A percentile compares a stretch with the other conserved stretches of the same genome.
These are phyloP conservation scores for Claviceps monticola DNA, from an alignment of 2,329 filamentous ascomycete species.

Conservation along the genomic window DNA sequence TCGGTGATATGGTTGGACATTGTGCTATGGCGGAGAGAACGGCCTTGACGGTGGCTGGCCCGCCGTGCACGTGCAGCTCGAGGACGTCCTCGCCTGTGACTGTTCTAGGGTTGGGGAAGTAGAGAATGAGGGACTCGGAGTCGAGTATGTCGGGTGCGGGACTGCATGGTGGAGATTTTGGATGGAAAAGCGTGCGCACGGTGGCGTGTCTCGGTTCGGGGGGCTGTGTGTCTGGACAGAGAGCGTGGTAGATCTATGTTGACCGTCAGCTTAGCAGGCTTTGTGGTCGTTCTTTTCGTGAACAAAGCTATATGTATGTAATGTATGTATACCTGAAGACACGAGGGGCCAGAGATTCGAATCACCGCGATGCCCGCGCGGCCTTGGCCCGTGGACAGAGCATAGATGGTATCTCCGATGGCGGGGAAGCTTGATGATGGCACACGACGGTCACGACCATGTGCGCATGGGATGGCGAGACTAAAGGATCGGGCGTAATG, in stretches of 20 bases:
- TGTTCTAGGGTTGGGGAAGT: constrained; percentile 68
- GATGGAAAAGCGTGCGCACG: constrained; percentile 59
- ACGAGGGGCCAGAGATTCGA: constrained; percentile 69
- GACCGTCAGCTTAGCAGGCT: not conserved
- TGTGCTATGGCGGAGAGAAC: constrained; percentile 64
- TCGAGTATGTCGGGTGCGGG: constrained; percentile 44
- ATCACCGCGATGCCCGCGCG: constrained; percentile 84
- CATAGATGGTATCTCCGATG: constrained; percentile 63
- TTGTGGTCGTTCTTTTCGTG: not conserved
- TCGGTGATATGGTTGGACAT: constrained; percentile 24
- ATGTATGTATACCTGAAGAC: constrained; percentile 40
- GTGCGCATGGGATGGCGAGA: not conserved
- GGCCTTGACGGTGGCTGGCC: constrained; percentile 74
- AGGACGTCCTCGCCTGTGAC: constrained; percentile 88
- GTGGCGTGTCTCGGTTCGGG: constrained; percentile 46
- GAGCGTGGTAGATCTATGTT: constrained; percentile 31
- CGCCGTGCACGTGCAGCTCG: constrained; percentile 90
- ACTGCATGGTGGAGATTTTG: constrained; percentile 18
- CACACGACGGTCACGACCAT: not conserved
- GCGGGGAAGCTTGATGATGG: constrained; percentile 5
- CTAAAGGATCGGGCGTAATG: not conserved
- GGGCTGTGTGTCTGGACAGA: constrained; percentile 33
- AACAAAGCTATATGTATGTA: constrained; percentile 5
- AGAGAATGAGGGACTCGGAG: constrained; percentile 64
- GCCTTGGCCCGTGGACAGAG: constrained; percentile 74